Base-by-base conservation (phyloP, 305 asterid genomes). In the Solanum hybrid region DNA sequence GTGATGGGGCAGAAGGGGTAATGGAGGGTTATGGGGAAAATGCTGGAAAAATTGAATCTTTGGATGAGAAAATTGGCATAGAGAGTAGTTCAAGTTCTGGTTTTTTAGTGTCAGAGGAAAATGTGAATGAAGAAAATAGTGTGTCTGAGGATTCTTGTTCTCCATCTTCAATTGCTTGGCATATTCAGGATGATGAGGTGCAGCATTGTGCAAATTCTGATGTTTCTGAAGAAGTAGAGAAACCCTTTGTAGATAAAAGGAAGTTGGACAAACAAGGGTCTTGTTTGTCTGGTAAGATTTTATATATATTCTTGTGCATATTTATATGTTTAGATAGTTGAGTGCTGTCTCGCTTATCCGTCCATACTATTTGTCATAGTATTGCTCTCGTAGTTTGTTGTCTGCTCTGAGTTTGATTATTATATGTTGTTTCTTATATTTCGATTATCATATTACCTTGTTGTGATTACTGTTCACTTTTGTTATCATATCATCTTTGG, bases 181-280 rank as follows among this genome's bases (percentile, higher is more conserved):
- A 93, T 37, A 82, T 91, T 89, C 90, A 86, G 88, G 91, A 93
- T 51, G 87, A 80, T 80, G 91, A 92, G 28, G 82, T 85, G 67
- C 89, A 90, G 29, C 90, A 91, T 84, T 93, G 88, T 88, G 90
- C 37, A 37, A 88, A 91, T 85, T 90, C 93, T 88, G 89, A 89
- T 91, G 92, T 82, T 78, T 92, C 92, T 31, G 92, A 93, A 89
- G 94, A 90, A 46, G 88, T 84, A 2, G 93, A 92, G 89, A 90
- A 91, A 61, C 91, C 94, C 28, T 92, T 80, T 71, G 89, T 90
- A 90, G 93, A 94, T 64, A 88, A 90, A 74, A 92, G 92, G 76
- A 95, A 91, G 89, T 78, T 94, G 46, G 94, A 90, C 91, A 94
- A 94, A 90, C 96, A 93, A 89, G 93, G 92, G 10, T 94, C 98